Conservation (phyloP, 345 rosid genomes). For the Salix dunnii region DNA sequence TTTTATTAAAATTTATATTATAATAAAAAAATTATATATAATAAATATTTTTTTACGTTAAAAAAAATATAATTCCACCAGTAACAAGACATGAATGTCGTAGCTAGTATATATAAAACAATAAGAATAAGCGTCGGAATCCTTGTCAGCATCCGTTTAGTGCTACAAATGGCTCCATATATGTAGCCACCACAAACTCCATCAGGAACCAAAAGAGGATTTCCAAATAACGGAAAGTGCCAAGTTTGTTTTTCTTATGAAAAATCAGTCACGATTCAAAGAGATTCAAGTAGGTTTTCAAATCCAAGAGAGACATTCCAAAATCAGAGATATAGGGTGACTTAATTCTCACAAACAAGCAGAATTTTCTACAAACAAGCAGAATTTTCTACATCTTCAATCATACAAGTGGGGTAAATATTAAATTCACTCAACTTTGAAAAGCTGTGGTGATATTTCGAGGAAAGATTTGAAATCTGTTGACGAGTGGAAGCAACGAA, state of each 20-base stretch:
- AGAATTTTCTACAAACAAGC: background rate
- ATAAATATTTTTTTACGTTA: too few species aligned
- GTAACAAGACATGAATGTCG: too few species aligned
- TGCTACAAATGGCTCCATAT: background rate
- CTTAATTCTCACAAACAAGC: background rate
- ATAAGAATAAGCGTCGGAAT: too few species aligned
- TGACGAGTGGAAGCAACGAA: background rate
- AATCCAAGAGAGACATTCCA: too few species aligned
- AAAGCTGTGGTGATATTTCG: background rate
- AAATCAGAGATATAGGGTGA: too few species aligned
- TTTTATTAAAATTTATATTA: too few species aligned
- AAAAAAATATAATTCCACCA: too few species aligned
- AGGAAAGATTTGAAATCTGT: background rate
- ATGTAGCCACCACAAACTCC: background rate
- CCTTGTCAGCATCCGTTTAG: background rate
- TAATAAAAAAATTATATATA: too few species aligned
- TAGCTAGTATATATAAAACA: too few species aligned
- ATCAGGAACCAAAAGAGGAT: background rate
- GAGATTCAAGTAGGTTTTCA: background rate
- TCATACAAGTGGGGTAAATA: background rate
- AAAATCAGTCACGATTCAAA: background rate
- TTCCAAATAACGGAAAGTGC: background rate
- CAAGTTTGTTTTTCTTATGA: background rate
- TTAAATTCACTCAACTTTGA: background rate
- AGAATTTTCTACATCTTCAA: background rate